phyloP scores from a whole-genome alignment of 495 filamentous ascomycete species.

The Aspergillus olivimuriae region DNA sequence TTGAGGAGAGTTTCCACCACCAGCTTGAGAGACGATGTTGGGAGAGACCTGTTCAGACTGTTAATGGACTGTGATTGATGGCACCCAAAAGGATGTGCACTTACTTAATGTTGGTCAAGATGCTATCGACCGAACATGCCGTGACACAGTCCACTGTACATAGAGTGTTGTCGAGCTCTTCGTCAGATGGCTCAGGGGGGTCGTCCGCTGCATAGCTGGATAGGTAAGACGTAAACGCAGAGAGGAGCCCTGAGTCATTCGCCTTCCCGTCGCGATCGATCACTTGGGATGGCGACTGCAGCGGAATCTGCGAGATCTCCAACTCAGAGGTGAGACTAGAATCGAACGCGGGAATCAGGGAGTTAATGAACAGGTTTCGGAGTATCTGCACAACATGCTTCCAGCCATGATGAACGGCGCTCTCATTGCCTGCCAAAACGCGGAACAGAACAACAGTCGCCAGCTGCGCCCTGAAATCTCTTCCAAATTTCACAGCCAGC shows the following conservation, averaged over 20 bases:
- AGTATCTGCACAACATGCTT: slow-evolving; percentile 81
- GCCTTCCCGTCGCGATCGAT: slow-evolving; percentile 78
- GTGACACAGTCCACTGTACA: slow-evolving; percentile 93
- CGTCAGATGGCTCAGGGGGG: slow-evolving; percentile 93
- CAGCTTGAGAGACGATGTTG: slow-evolving; percentile 55
- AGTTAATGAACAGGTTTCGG: slow-evolving; percentile 94
- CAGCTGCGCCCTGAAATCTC: slow-evolving; percentile 88
- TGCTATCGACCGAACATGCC: slow-evolving; percentile 74
- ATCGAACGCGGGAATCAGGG: slow-evolving; percentile 81
- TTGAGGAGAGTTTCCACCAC: slow-evolving; percentile 69
- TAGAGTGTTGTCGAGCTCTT: slow-evolving; percentile 92
- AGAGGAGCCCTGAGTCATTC: slow-evolving; percentile 78
- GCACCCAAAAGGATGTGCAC: slow-evolving; percentile 16
- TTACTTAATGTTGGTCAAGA: slow-evolving; percentile 81
- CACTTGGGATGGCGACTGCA: slow-evolving; percentile 87
- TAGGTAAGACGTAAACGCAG: slow-evolving; percentile 89
- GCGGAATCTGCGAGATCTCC: slow-evolving; percentile 74
- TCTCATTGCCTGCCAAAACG: slow-evolving; percentile 78
- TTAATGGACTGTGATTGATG: background rate
- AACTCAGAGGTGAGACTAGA: slow-evolving; percentile 61
- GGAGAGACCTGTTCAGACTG: slow-evolving; percentile 51
- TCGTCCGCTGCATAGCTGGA: slow-evolving; percentile 99
- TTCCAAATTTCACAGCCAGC: slow-evolving; percentile 90
- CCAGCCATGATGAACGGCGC: slow-evolving; percentile 72
- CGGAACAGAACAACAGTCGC: slow-evolving; percentile 92